Conservation (phyloP, 2,329 filamentous ascomycete species). For the Cladosporium colombiae region DNA sequence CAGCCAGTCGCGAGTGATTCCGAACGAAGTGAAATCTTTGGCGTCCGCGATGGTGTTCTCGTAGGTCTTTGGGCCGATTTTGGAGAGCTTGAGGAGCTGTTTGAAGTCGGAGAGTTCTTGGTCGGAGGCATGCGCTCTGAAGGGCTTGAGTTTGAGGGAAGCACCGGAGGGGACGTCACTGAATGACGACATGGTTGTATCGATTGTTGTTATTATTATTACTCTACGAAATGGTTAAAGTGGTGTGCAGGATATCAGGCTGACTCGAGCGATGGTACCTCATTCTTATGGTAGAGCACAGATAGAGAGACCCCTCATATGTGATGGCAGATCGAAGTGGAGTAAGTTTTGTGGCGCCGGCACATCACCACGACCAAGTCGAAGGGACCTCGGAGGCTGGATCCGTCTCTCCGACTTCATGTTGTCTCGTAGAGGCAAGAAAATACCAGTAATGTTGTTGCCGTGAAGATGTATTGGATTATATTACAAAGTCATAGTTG, state of each 20-base stretch:
- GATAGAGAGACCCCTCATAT: constrained; percentile 1
- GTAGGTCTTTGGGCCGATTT: constrained; percentile 51
- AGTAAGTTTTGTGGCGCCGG: constrained; percentile 15
- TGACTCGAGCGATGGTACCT: neutral
- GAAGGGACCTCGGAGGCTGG: neutral
- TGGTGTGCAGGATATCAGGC: no score
- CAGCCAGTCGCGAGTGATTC: constrained; percentile 52
- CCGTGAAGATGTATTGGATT: neutral
- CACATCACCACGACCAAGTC: neutral
- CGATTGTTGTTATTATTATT: neutral
- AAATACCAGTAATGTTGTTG: neutral
- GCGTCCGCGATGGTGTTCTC: constrained; percentile 49
- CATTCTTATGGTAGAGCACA: neutral
- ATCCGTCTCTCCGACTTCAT: constrained; percentile 4
- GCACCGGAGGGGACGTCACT: constrained; percentile 38
- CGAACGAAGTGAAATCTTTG: constrained; percentile 39
- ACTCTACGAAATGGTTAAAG: neutral
- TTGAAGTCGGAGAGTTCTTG: constrained; percentile 48
- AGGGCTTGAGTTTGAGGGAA: constrained; percentile 42
- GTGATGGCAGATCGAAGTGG: constrained; percentile 1
- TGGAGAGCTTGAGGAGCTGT: constrained; percentile 49
- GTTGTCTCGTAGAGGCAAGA: neutral
- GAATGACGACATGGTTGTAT: constrained; percentile 27
- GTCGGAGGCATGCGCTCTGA: constrained; percentile 45
- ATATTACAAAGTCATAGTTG: neutral